phyloP scores from a whole-genome alignment of 148 eudicot genomes.

The Beta vulgaris region DNA sequence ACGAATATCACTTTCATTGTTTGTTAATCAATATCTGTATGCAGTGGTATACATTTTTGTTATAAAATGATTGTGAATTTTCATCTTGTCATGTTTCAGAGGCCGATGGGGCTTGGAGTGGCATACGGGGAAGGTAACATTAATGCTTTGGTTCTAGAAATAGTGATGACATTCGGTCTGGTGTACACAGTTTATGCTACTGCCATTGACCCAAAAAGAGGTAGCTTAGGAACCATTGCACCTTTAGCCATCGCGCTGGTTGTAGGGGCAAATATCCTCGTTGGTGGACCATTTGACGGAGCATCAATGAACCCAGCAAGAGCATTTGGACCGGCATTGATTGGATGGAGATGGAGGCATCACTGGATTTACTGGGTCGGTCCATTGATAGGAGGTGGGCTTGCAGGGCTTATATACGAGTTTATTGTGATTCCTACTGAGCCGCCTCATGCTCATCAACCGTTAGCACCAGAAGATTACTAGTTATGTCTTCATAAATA shows the following conservation, averaged over 20 bases:
- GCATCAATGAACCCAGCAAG: constrained; percentile 83
- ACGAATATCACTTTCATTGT: too few species aligned
- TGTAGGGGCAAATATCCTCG: constrained; percentile 65
- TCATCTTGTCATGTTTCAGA: constrained; percentile 31
- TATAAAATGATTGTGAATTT: too few species aligned
- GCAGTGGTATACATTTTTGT: too few species aligned
- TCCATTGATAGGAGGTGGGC: constrained; percentile 28
- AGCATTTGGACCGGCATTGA: constrained; percentile 58
- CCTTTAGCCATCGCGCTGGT: constrained; percentile 65
- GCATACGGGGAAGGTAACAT: constrained; percentile 49
- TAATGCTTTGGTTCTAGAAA: constrained; percentile 53
- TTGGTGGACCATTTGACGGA: constrained; percentile 73
- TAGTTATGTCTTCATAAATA: constrained; percentile 16
- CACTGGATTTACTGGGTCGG: constrained; percentile 50
- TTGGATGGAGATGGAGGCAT: constrained; percentile 53
- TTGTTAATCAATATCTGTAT: not conserved
- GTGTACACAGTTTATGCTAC: constrained; percentile 75
- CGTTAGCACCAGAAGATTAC: constrained; percentile 73
- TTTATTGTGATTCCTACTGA: constrained; percentile 45
- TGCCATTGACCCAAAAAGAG: constrained; percentile 69
- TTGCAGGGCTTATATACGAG: constrained; percentile 49
- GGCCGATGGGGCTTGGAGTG: constrained; percentile 51
- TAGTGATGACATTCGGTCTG: constrained; percentile 65
- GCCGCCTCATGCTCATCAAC: constrained; percentile 48
- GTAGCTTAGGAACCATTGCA: constrained; percentile 56